phyloP scores from a whole-genome alignment of 2,329 filamentous ascomycete genomes.

The Epichloe bromicola region DNA sequence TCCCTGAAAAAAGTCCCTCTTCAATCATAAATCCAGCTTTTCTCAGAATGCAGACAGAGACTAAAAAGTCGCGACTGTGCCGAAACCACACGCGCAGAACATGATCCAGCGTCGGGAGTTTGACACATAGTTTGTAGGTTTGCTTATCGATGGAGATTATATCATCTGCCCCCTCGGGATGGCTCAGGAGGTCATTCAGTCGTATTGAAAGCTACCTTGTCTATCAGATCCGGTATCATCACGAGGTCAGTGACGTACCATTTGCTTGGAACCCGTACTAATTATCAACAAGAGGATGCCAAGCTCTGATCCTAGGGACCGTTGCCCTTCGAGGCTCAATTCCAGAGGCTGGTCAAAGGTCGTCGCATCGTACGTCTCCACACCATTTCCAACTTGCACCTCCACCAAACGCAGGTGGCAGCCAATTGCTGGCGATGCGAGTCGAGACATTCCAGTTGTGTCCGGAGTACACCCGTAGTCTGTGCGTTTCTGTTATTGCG shows the following conservation, averaged over 20 bases:
- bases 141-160: conserved; percentile 11
- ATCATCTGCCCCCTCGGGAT: not conserved
- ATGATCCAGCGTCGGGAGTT: conserved; percentile 13
- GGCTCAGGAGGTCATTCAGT: conserved; percentile 5
- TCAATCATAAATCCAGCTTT: conserved; percentile 17
- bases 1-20: conserved; percentile 6
- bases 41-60: conserved; percentile 19
- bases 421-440: conserved; percentile 5
- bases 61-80: conserved; percentile 19
- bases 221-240: not conserved
- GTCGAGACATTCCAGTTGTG: not conserved
- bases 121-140: conserved; percentile 13
- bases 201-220: conserved; percentile 3
- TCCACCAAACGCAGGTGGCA: conserved; percentile 4
- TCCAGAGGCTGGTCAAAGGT: conserved; percentile 2
- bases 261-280: not conserved
- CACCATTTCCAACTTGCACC: conserved; percentile 1
- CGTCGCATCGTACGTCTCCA: conserved; percentile 2
- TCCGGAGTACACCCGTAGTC: too few species aligned
- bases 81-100: conserved; percentile 16
- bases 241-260: conserved; percentile 1
- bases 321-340: conserved; percentile 4
- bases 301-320: conserved; percentile 1
- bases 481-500: too few species aligned
- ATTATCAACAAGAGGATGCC: conserved; percentile 3